A percentile compares a stretch with the other conserved stretches of the same genome.
Conservation (phyloP, 2,329 filamentous ascomycete genomes). For the Fusarium circinatum region DNA sequence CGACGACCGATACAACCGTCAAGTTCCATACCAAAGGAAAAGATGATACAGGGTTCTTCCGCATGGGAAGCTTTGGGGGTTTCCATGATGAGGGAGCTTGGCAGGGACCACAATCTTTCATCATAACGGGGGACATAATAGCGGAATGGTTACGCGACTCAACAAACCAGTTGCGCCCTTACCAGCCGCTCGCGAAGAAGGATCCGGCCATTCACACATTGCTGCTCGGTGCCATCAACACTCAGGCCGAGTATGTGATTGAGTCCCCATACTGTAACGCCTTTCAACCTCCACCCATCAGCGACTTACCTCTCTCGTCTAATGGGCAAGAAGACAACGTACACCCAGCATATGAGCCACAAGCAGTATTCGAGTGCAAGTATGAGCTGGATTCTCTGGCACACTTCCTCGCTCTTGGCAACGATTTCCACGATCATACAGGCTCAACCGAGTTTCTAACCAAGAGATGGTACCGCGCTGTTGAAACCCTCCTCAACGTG, state of each 20-base stretch:
- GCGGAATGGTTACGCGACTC: conserved; percentile 93
- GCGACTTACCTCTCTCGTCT: conserved; percentile 73
- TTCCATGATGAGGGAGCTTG: conserved; percentile 69
- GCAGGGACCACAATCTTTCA: conserved; percentile 89
- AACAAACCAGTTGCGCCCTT: conserved; percentile 92
- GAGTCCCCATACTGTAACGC: conserved; percentile 97
- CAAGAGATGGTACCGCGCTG: conserved; percentile 78
- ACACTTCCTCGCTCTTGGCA: conserved; percentile 85
- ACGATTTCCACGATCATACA: conserved; percentile 87
- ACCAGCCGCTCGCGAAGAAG: conserved; percentile 84
- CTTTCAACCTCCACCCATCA: conserved; percentile 92
- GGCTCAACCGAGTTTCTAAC: conserved; percentile 82
- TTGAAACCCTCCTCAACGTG: conserved; percentile 78
- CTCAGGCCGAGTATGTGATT: conserved; percentile 94
- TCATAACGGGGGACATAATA: conserved; percentile 93
- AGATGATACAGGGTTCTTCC: conserved; percentile 52
- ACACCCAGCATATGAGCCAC: conserved; percentile 86
- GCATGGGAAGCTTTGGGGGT: conserved; percentile 46
- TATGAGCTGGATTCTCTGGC: conserved; percentile 97
- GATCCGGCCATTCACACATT: conserved; percentile 81
- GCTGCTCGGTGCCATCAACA: conserved; percentile 94
- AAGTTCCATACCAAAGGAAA: conserved; percentile 81
- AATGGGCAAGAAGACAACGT: conserved; percentile 88
- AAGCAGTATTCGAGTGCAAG: conserved; percentile 95
- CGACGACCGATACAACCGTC: conserved; percentile 84